These are phyloP conservation scores for Podospora pseudoanserina DNA, from an alignment of 495 filamentous ascomycete species.

Conservation along the genomic window DNA sequence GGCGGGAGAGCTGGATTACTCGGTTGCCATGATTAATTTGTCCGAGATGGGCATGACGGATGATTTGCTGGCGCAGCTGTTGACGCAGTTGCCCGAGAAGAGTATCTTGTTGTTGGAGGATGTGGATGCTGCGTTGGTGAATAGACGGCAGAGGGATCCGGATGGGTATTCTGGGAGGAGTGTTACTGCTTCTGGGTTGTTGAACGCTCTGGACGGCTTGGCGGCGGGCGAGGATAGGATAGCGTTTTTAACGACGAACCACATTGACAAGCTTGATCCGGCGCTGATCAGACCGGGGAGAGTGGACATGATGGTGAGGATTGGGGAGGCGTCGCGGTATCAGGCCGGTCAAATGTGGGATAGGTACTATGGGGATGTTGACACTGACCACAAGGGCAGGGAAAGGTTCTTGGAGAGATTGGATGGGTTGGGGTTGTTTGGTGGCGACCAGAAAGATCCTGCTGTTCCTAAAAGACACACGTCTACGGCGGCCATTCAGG, in stretches of 20 bases:
- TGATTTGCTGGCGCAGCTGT: conserved; percentile 80
- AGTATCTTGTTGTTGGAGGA: conserved; percentile 90
- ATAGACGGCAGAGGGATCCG: conserved; percentile 68
- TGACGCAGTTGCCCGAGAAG: conserved; percentile 81
- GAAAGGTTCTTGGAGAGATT: conserved; percentile 51
- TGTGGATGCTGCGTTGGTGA: conserved; percentile 88
- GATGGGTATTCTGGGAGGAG: conserved; percentile 88
- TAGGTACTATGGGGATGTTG: conserved; percentile 86
- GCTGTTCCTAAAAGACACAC: conserved; percentile 50
- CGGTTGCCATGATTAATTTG: conserved; percentile 89
- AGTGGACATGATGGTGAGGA: conserved; percentile 86
- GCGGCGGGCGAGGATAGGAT: conserved; percentile 94
- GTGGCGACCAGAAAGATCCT: conserved; percentile 35
- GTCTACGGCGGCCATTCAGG: conserved; percentile 88
- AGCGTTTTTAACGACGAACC: conserved; percentile 92
- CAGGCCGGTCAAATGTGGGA: conserved; percentile 89
- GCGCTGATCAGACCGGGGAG: conserved; percentile 87
- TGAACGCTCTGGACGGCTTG: conserved; percentile 92
- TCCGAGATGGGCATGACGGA: conserved; percentile 92
- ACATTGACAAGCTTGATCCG: conserved; percentile 81
- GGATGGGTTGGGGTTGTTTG: conserved; percentile 48
- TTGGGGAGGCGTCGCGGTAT: conserved; percentile 81
- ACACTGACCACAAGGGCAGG: conserved; percentile 55
- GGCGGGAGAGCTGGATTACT: conserved; percentile 87
- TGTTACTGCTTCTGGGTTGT: conserved; percentile 89